Evolutionary conservation across 768 basidiomycete species (phyloP), one percentile per base, ranked within the genome.

Genomic region (Rhodotorula taiwanensis): DNA sequence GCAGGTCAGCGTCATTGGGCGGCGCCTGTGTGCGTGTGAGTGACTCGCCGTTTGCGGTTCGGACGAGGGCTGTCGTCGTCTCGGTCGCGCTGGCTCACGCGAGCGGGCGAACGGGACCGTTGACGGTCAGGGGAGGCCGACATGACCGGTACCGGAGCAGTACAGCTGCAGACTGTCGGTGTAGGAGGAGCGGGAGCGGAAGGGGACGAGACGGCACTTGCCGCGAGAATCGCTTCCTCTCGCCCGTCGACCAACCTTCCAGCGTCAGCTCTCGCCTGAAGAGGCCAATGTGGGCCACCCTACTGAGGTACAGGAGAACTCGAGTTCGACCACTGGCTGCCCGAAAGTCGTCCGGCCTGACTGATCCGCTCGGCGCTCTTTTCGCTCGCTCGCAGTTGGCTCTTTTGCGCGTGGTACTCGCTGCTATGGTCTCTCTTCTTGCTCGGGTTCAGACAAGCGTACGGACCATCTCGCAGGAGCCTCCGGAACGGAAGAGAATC

Each of bases 381-480:
- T 28, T 18, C n/a, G 6, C 28, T 2, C 27, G 33, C 39, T 18
- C 2, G 5, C 57, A 65, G 64, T 39, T 48, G 58, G 54, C 48
- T 20, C 27, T 65, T 65, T 54, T 25, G 23, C 50, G 60, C 69
- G 8, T 90, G 87, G 85, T 86, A 85, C 70, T 57, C 77, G 11
- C 74, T 79, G 18, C 64, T 87, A 57, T 89, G 86, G 86, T 75
- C 78, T 16, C 75, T 91, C 55, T 81, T 83, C 39, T 73, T 88
- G 7, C 67, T 89, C 30, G 89, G 88, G 7, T 84, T 85, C 65
- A 73, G 77, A 52, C 78, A 81, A 60, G 88, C 86, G 89, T 91
- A 73, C 75, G 86, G n/a, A n/a, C n/a, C n/a, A n/a, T n/a, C n/a
- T n/a, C n/a, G n/a, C n/a, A n/a, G n/a, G n/a, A n/a, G n/a, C n/a